Percentiles rank a stretch among this genome's conserved stretches.
Conservation (phyloP, 108 stramenopile genomes). For the Cyclotella atomus region DNA sequence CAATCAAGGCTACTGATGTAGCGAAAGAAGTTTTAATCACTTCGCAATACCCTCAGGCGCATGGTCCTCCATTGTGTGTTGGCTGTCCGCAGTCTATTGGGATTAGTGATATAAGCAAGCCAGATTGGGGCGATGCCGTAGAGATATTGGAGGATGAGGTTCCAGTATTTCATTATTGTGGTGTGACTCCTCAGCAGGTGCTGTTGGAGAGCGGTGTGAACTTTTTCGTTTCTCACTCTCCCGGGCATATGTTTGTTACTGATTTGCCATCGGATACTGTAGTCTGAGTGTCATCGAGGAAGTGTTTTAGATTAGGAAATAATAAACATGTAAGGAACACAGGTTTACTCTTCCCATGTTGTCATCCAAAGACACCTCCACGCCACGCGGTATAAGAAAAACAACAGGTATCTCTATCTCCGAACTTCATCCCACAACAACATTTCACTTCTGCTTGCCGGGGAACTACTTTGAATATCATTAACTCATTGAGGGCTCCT, state of each 20-base stretch:
- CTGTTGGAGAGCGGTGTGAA: constrained; percentile 68
- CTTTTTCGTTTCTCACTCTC: constrained; percentile 86
- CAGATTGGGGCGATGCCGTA: constrained; percentile 87
- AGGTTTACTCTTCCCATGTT: too few relatives aligned
- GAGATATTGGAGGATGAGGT: constrained; percentile 71
- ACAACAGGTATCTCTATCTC: too few relatives aligned
- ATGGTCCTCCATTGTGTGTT: constrained; percentile 86
- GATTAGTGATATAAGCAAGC: constrained; percentile 63
- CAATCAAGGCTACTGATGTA: constrained; percentile 68
- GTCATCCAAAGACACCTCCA: too few relatives aligned
- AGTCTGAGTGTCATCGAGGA: constrained; percentile 4
- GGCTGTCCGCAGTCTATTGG: constrained; percentile 82
- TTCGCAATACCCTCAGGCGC: constrained; percentile 77
- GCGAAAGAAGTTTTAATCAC: constrained; percentile 78
- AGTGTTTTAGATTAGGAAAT: too few relatives aligned
- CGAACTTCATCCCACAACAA: too few relatives aligned
- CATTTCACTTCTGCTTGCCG: too few relatives aligned
- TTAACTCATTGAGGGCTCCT: too few relatives aligned
- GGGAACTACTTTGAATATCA: too few relatives aligned
- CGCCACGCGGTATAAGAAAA: too few relatives aligned
- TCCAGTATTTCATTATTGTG: constrained; percentile 94
- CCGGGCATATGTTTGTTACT: constrained; percentile 94
- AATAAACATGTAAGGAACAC: too few relatives aligned
- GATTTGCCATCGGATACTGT: constrained; percentile 59
- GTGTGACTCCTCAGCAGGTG: constrained; percentile 90